Conservation (phyloP, 1,284 basidiomycete genomes). For the Fereydounia khargensis region DNA sequence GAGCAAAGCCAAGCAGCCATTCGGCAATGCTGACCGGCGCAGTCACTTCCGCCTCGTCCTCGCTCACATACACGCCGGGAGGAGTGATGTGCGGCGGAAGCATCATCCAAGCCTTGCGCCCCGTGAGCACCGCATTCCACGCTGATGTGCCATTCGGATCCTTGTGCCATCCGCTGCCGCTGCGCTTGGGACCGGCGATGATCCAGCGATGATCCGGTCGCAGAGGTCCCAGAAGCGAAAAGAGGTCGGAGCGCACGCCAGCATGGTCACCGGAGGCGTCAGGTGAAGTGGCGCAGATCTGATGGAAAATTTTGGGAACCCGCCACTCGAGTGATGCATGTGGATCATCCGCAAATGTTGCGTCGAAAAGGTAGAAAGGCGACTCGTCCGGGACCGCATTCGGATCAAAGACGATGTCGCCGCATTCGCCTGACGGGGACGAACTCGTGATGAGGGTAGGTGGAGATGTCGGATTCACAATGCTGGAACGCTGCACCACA, state of each 20-base stretch:
- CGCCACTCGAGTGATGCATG: constrained; percentile 36
- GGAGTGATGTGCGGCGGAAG: constrained; percentile 59
- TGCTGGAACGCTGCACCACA: constrained; percentile 2
- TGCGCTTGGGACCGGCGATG: constrained; percentile 45
- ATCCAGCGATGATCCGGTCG: constrained; percentile 52
- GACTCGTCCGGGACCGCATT: constrained; percentile 48
- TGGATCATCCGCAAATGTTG: constrained; percentile 34
- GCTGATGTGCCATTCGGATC: constrained; percentile 59
- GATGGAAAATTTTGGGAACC: constrained; percentile 38
- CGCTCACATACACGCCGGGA: constrained; percentile 59
- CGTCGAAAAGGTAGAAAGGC: constrained; percentile 52
- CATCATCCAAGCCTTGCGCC: constrained; percentile 59
- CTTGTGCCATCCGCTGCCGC: constrained; percentile 53
- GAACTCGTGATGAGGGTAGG: constrained; percentile 1
- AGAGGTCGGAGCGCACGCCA: constrained; percentile 40
- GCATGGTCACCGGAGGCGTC: constrained; percentile 15
- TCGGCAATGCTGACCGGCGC: constrained; percentile 57
- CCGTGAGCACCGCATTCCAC: constrained; percentile 60
- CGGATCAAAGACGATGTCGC: constrained; percentile 30
- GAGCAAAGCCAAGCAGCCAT: constrained; percentile 60
- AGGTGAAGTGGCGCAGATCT: constrained; percentile 14
- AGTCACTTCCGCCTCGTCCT: constrained; percentile 57
- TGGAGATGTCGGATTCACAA: no score
- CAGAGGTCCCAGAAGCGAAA: constrained; percentile 35
- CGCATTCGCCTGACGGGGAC: constrained; percentile 4